These are phyloP conservation scores for Suhomyces bribrorum DNA, from an alignment of 1,139 yeast genomes.

Conservation along the genomic window DNA sequence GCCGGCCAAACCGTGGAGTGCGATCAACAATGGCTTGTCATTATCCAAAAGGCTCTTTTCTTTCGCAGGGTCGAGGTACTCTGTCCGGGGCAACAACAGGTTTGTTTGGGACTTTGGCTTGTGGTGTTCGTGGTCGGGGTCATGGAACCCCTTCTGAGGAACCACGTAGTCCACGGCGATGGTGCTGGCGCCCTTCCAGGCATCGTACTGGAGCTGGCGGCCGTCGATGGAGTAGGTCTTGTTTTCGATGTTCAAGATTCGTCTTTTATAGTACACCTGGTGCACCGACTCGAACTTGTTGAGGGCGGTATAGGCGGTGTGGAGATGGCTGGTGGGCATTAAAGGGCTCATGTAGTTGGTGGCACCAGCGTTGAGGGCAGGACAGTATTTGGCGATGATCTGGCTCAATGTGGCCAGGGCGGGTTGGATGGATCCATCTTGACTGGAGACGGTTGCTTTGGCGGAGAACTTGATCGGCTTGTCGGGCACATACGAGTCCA, in stretches of 20 bases:
- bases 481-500: slow-evolving; percentile 28
- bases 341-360: slow-evolving; percentile 41
- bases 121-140: slow-evolving; percentile 28
- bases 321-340: slow-evolving; percentile 45
- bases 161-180: slow-evolving; percentile 45
- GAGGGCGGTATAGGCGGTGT: slow-evolving; percentile 48
- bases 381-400: slow-evolving; percentile 29
- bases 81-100: slow-evolving; percentile 47
- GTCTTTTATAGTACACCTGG: slow-evolving; percentile 40
- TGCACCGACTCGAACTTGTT: slow-evolving; percentile 39
- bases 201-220: slow-evolving; percentile 38
- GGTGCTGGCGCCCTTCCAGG: slow-evolving; percentile 45
- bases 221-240: slow-evolving; percentile 29
- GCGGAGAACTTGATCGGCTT: slow-evolving; percentile 28
- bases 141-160: slow-evolving; percentile 17
- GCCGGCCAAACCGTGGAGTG: slow-evolving; percentile 63
- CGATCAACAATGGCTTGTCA: slow-evolving; percentile 54
- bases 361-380: slow-evolving; percentile 36
- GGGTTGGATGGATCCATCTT: no score
- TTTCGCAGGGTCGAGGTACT: slow-evolving; percentile 35
- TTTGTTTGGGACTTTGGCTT: slow-evolving; percentile 38
- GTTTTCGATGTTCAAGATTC: slow-evolving; percentile 35
- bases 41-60: slow-evolving; percentile 32
- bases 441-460: no score
- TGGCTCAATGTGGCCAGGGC: slow-evolving; percentile 22